These are phyloP conservation scores for Gillenia trifoliata DNA, from an alignment of 306 rosid species.

Conservation along the genomic window DNA sequence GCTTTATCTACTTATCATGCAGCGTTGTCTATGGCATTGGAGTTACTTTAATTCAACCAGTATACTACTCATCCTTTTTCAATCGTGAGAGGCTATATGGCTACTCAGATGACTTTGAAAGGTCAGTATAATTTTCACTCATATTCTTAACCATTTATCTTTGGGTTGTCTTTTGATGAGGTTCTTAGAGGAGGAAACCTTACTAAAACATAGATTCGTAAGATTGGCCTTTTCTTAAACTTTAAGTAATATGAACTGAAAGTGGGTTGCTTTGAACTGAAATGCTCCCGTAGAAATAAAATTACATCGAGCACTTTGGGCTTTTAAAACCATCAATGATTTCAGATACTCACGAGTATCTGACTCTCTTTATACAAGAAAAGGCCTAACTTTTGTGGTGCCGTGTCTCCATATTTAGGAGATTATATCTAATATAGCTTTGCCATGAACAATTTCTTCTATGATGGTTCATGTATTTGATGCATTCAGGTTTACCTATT, in stretches of 20 bases:
- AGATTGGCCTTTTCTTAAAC: background rate
- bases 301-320: background rate
- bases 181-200: background rate
- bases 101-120: slow-evolving; percentile 88
- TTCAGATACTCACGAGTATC: background rate
- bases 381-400: background rate
- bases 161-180: background rate
- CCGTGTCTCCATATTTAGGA: slow-evolving; percentile 7
- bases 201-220: background rate
- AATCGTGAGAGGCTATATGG: slow-evolving; percentile 73
- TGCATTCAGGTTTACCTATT: slow-evolving; percentile 73
- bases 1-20: slow-evolving; percentile 28
- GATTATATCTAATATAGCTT: slow-evolving; percentile 4
- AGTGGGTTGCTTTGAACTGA: background rate
- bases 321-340: background rate
- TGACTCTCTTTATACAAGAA: background rate
- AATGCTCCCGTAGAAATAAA: background rate
- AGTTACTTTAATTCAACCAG: slow-evolving; percentile 78
- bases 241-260: background rate
- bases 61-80: slow-evolving; percentile 59
- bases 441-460: background rate
- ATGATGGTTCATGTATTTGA: slow-evolving; percentile 16
- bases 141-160: background rate
- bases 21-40: slow-evolving; percentile 83
- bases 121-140: slow-evolving; percentile 42